These are phyloP conservation scores for Phytophthora litchii DNA, from an alignment of 352 stramenopile genomes.

Conservation along the genomic window DNA sequence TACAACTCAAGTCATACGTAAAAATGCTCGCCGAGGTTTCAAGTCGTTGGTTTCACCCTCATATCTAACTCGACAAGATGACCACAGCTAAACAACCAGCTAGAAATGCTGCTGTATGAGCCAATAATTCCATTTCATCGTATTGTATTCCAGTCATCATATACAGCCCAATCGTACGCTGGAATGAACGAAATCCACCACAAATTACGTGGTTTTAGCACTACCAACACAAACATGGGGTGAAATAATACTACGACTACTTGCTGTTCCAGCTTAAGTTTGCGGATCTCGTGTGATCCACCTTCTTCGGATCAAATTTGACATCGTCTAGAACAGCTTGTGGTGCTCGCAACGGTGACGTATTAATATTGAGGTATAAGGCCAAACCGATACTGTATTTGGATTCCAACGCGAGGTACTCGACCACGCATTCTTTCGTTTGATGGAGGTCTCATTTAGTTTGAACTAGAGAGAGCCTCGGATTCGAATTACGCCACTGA, in stretches of 20 bases:
- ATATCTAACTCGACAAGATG: constrained; percentile 30
- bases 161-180: constrained; percentile 26
- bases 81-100: constrained; percentile 30
- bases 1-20: constrained; percentile 14
- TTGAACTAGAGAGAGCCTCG: too few species aligned
- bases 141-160: constrained; percentile 20
- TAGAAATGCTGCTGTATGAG: constrained; percentile 32
- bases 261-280: too few species aligned
- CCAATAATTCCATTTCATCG: constrained; percentile 26
- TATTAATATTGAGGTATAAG: too few species aligned
- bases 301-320: too few species aligned
- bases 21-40: constrained; percentile 2
- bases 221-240: constrained; percentile 29
- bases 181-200: constrained; percentile 37
- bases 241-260: constrained; percentile 51
- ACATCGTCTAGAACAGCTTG: too few species aligned
- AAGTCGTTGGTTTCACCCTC: constrained; percentile 18
- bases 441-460: too few species aligned
- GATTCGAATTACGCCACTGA: too few species aligned
- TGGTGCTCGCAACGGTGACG: too few species aligned
- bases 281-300: too few species aligned
- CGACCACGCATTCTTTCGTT: too few species aligned
- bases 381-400: too few species aligned
- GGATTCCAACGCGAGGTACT: too few species aligned
- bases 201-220: constrained; percentile 13